Evolutionary conservation across 2,329 filamentous ascomycete species (phyloP), one percentile per base, ranked within the genome.

Genomic region (Neofusicoccum sp.): DNA sequence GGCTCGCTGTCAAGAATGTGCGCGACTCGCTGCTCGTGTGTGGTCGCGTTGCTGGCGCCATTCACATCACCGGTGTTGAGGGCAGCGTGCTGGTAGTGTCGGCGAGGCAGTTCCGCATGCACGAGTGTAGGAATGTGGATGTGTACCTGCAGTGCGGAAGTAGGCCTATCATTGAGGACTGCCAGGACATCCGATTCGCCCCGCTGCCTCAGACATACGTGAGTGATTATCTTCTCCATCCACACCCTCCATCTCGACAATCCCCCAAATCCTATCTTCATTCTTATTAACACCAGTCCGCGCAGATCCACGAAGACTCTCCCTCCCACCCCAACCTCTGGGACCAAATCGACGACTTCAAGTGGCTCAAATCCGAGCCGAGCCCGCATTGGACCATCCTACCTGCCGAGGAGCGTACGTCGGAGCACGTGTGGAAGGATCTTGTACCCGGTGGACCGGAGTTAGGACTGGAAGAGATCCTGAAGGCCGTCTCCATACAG

Each of bases 321-420:
- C 33, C 45, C 1, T 16, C 16, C 14, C 26, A 56, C 20, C 20
- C 38, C 6, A 93, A 96, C 71, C 84, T 89, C 68, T 99, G 91
- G 91, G 84, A 93, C 67, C 86, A 95, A 69, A 90, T 98, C 14
- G 91, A 98, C 73, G 95, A 99, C 73, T 99, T 99, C 81, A 96
- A 96, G 76, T 98, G 95, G 95, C 83, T 97, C 64, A 96, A 93
- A 74, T 82, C 84, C 14, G 91, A 90, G 61, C 85, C 86, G 31
- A 97, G 91, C 70, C 95, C 95, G 2, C 93, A 99, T 71, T 99
- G 93, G 91, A 84, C 80, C 34, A 75, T 91, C 2, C 67, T 98
- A 24, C 79, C 84, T 1, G 82, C 86, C 57, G 79, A 79, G 1
- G 78, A 87, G 59, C 82, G 82, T 26, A 76, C 93, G 11, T 66